Base-by-base conservation (phyloP, 2,329 filamentous ascomycete species). In the Botrytis pseudocinerea region DNA sequence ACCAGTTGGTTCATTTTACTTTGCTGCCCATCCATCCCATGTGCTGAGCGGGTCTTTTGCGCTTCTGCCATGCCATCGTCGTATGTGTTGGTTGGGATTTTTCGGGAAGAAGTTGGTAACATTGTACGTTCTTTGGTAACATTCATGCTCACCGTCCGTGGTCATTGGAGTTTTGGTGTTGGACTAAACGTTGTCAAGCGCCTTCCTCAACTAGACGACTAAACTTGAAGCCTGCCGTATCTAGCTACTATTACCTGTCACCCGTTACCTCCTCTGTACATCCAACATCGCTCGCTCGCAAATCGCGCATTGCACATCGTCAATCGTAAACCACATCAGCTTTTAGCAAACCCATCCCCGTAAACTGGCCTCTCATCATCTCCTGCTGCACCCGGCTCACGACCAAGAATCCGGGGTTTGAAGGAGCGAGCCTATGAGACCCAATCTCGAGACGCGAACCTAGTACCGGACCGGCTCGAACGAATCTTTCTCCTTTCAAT, bases 41-140 rank as follows among this genome's bases (percentile, higher is more conserved):
- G 54, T 60, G 40, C 28, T 61, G 48, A 28, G 51, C 68, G 54
- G 40, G 28, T 38, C 74, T 70, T 70, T 18, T 77, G 74, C 76
- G 76, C 75, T 73, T 77, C 71, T 73, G 68, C 60, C 51, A 32
- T 20, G 16, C 14, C 51, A 57, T 57, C n/a, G n/a, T 57, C 51
- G 51, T 61, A 40, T 65, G 32, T 40, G 28, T 71, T 65, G 69
- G 69, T 54, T 51, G n/a, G 22, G 54, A 4, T 22, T 35, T 54
- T 54, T 16, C 25, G 7, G n/a, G 12, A 7, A 18, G 12, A 42
- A 42, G 59, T 64, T 71, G 59, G 42, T 28, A 32, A 54, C 35
- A 42, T n/a, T 40, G 69, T 65, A 71, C 70, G 69, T 65, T 66
- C 70, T 35, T 8, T 57, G 28, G 35, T 54, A 35, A 48, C 59